Evolutionary conservation across 768 basidiomycete genomes (phyloP).

Genomic region (Fomitopsis serialis): DNA sequence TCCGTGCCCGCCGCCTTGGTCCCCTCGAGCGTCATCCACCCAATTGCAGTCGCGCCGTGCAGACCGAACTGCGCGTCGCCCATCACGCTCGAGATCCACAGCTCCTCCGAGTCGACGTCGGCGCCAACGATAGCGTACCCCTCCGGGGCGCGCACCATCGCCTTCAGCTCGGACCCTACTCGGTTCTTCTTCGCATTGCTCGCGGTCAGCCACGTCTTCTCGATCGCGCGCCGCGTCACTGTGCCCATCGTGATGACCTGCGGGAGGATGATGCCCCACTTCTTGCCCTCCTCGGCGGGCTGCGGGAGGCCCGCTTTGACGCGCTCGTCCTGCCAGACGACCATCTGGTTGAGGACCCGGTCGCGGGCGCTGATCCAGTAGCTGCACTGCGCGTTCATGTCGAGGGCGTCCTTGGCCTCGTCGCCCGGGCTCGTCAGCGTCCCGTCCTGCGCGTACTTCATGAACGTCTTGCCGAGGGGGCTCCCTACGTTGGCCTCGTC

Average conservation of each 20-base stretch:
- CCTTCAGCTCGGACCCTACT: constrained; percentile 96
- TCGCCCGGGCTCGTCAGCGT: constrained; percentile 77
- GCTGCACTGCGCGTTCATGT: constrained; percentile 91
- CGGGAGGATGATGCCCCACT: constrained; percentile 90
- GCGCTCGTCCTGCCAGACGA: constrained; percentile 67
- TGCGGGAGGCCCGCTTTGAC: constrained; percentile 46
- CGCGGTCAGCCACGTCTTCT: constrained; percentile 97
- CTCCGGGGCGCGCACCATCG: constrained; percentile 91
- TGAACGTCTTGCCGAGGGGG: constrained; percentile 84
- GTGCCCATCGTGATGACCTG: constrained; percentile 99
- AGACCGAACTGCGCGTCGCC: constrained; percentile 97
- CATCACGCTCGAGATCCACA: constrained; percentile 99
- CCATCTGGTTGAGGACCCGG: constrained; percentile 88
- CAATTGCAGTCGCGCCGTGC: constrained; percentile 93
- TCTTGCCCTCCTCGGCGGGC: constrained; percentile 28
- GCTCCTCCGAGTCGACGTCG: constrained; percentile 97
- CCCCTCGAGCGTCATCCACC: constrained; percentile 99
- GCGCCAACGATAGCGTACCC: constrained; percentile 96
- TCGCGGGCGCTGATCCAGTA: constrained; percentile 98
- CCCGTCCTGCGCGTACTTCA: constrained; percentile 84
- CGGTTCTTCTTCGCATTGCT: constrained; percentile 97
- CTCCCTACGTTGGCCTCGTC: constrained; percentile 94
- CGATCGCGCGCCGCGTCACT: constrained; percentile 94
- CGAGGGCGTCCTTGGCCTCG: constrained; percentile 78
- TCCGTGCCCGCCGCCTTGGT: constrained; percentile 94